Base-by-base conservation (phyloP, 495 filamentous ascomycete species). In the Penicillium roqueforti region DNA sequence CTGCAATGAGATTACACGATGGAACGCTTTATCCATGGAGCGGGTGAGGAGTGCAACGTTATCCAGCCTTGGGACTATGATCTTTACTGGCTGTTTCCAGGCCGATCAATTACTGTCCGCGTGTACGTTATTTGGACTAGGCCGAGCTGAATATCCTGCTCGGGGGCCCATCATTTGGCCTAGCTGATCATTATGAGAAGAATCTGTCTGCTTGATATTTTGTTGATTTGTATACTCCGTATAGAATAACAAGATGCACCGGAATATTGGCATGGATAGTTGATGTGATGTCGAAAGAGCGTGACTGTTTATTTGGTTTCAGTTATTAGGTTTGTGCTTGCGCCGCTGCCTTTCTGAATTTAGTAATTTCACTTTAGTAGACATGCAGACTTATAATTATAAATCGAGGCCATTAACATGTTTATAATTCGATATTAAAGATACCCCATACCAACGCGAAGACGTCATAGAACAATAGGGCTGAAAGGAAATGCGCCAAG, bases 1-100 rank as follows among this genome's bases (percentile, higher is more conserved):
- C 58, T 82, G 83, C 67, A 89, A 89, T 61, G 78, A 84, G 22
- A 86, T 10, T 89, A 80, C 70, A 86, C 84, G 1, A 85, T 88
- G 55, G 87, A 89, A 67, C 81, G 86, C 14, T 79, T 71, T 54
- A 87, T 89, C 52, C 84, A 89, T 67, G 86, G 86, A 16, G 77
- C 82, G 68, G 62, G 85, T 6, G 81, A 73, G n/a, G 66, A 59
- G 9, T 91, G 91, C 70, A 92, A 92, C 61, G 85, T 89, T 61
- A 77, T 89, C 47, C 62, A 68, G 4, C 67, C 63, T 8, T 92
- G 88, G 87, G 47, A 59, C 22, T 47, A 47, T 25, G 34, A 47
- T 20, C 39, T 59, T 44, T 55, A 6, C 56, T 47, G 1, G 11
- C 19, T 6, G 26, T 55, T 59, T 55, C 26, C 37, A 47, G 26